phyloP scores from a whole-genome alignment of 2,329 filamentous ascomycete genomes.

The Pseudocercospora fijiensis region DNA sequence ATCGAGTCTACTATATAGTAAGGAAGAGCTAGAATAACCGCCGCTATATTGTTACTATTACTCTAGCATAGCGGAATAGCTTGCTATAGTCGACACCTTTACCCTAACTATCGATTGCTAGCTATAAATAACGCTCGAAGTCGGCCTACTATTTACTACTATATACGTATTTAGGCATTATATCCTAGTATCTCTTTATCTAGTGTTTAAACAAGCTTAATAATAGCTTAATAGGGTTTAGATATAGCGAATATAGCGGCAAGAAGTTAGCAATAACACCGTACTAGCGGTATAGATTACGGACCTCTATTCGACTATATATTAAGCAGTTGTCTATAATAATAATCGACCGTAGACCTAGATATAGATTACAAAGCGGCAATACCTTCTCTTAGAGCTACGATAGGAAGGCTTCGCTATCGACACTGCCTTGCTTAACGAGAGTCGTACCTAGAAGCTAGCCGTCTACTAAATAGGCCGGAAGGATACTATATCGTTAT shows the following conservation, averaged over 20 bases:
- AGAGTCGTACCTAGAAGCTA: background rate
- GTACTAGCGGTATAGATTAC: background rate
- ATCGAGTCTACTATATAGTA: too few species aligned
- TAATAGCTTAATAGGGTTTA: background rate
- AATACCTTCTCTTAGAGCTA: background rate
- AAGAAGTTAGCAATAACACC: background rate
- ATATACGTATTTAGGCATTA: background rate
- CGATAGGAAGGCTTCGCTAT: background rate
- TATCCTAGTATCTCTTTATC: too few species aligned
- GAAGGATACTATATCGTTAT: background rate
- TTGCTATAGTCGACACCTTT: background rate
- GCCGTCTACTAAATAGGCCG: background rate
- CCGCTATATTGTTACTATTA: too few species aligned
- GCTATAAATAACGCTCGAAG: background rate
- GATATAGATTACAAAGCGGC: background rate
- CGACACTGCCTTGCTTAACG: background rate
- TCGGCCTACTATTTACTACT: background rate
- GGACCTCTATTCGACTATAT: too few species aligned
- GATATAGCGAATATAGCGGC: too few species aligned
- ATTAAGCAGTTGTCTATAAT: background rate
- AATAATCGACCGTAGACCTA: background rate
- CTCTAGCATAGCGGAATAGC: background rate
- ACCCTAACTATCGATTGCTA: background rate
- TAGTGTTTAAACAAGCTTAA: too few species aligned
- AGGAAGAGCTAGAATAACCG: too few species aligned